A percentile compares a stretch with the other conserved stretches of the same genome.
Conservation (phyloP, 768 basidiomycete genomes). For the Phlegmacium glaucopus region DNA sequence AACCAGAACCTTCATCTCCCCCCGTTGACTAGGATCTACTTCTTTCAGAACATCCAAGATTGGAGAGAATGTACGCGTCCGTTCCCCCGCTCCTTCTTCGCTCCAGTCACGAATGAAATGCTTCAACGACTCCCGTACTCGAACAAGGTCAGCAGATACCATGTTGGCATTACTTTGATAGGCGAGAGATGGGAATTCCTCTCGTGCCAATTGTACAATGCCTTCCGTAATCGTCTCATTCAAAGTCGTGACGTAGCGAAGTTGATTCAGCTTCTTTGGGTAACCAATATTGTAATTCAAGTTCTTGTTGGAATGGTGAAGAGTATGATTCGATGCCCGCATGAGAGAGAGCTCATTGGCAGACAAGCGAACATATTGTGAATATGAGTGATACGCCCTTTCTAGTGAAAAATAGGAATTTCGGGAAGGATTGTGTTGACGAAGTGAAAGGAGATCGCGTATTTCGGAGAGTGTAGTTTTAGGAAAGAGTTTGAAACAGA, state of each 20-base stretch:
- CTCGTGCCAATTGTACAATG: conserved; percentile 34
- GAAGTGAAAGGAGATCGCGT: conserved; percentile 24
- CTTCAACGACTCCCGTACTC: conserved; percentile 58
- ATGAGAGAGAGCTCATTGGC: conserved; percentile 37
- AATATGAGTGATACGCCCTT: conserved; percentile 41
- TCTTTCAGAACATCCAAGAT: conserved; percentile 46
- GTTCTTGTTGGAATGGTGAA: conserved; percentile 44
- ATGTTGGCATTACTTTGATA: conserved; percentile 8
- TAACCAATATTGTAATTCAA: conserved; percentile 53
- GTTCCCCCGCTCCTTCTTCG: conserved; percentile 49
- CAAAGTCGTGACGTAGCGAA: conserved; percentile 36
- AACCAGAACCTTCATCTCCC: conserved; percentile 45
- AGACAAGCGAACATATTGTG: conserved; percentile 40
- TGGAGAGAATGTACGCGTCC: conserved; percentile 52
- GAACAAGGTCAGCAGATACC: conserved; percentile 37
- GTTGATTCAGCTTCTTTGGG: conserved; percentile 44
- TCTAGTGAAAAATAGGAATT: conserved; percentile 41
- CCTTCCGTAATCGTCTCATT: conserved; percentile 36
- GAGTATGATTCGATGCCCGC: conserved; percentile 39
- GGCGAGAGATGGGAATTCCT: conserved; percentile 19
- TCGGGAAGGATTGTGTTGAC: conserved; percentile 12
- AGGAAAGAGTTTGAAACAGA: conserved; percentile 23
- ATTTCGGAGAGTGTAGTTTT: conserved; percentile 25
- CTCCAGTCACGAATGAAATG: conserved; percentile 76
- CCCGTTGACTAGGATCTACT: conserved; percentile 26